These are phyloP conservation scores for Penicillium paneum DNA, from an alignment of 2,329 filamentous ascomycete species.

Conservation along the genomic window DNA sequence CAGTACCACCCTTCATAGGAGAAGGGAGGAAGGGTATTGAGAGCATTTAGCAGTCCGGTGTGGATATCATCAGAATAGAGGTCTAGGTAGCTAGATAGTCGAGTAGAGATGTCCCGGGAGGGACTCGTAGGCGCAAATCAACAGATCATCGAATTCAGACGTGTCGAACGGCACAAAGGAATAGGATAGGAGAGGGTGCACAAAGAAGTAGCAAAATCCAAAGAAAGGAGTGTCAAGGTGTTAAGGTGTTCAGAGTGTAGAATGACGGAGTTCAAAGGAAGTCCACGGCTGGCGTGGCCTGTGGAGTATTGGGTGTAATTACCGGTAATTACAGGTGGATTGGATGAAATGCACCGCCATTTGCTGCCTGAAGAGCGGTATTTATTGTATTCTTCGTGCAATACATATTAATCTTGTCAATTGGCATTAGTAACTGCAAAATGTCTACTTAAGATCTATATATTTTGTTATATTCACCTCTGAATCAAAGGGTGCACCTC, in stretches of 20 bases:
- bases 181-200: neutral
- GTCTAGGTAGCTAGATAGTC: neutral
- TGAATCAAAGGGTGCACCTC: neutral
- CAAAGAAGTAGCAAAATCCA: neutral
- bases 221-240: constrained; percentile 1
- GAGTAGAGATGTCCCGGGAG: constrained; percentile 14
- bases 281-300: constrained; percentile 18
- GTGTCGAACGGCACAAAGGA: neutral
- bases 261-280: constrained; percentile 13
- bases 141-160: constrained; percentile 17
- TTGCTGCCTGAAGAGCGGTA: too few species aligned
- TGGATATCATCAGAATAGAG: constrained; percentile 2
- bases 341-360: neutral
- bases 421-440: too few species aligned
- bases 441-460: too few species aligned
- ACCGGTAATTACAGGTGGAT: neutral
- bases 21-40: constrained; percentile 18
- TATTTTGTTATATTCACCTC: neutral
- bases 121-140: constrained; percentile 15
- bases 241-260: constrained; percentile 3
- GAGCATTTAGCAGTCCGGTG: constrained; percentile 15
- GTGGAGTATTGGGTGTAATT: neutral
- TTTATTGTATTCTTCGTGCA: neutral
- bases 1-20: constrained; percentile 11
- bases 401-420: neutral